A percentile compares a stretch with the other conserved stretches of the same genome.
These are phyloP conservation scores for Dactylonectria estremocensis DNA, from an alignment of 2,329 filamentous ascomycete species.

Conservation along the genomic window DNA sequence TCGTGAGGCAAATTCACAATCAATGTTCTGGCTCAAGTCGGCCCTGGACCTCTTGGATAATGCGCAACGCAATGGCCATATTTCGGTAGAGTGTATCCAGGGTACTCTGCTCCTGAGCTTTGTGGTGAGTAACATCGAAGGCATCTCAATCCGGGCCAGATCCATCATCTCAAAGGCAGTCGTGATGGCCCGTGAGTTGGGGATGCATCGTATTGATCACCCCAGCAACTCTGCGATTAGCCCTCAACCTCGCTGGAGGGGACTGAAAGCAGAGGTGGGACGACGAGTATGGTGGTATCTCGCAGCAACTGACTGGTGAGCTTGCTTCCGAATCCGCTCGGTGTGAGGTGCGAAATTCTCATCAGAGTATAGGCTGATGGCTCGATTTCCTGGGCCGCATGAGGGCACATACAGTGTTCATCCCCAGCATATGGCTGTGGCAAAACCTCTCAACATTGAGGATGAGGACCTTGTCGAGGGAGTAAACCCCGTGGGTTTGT, in stretches of 20 bases:
- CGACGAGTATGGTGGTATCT: slow-evolving; percentile 63
- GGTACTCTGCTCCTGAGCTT: slow-evolving; percentile 55
- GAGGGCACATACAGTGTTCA: slow-evolving; percentile 56
- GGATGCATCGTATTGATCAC: slow-evolving; percentile 57
- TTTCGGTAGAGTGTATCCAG: slow-evolving; percentile 54
- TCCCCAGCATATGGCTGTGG: slow-evolving; percentile 57
- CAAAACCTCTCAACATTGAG: slow-evolving; percentile 56
- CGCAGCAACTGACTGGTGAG: slow-evolving; percentile 58
- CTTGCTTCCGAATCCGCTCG: neutral
- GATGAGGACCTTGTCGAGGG: slow-evolving; percentile 55
- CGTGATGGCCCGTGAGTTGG: slow-evolving; percentile 39
- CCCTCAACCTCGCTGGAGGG: slow-evolving; percentile 42
- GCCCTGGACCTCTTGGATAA: slow-evolving; percentile 53
- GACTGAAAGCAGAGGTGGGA: slow-evolving; percentile 54
- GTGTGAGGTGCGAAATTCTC: slow-evolving; percentile 6
- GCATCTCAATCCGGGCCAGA: slow-evolving; percentile 19
- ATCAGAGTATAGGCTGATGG: slow-evolving; percentile 52
- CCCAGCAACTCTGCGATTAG: slow-evolving; percentile 38
- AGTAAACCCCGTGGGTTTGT: slow-evolving; percentile 48
- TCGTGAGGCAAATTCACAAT: slow-evolving; percentile 47
- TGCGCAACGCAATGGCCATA: slow-evolving; percentile 42
- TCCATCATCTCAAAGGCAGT: slow-evolving; percentile 14
- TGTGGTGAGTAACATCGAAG: slow-evolving; percentile 54
- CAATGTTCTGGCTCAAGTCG: slow-evolving; percentile 50
- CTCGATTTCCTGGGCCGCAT: slow-evolving; percentile 53